Evolutionary conservation across 129 eudicot genomes (phyloP).

Genomic region (Tanacetum coccineum): DNA sequence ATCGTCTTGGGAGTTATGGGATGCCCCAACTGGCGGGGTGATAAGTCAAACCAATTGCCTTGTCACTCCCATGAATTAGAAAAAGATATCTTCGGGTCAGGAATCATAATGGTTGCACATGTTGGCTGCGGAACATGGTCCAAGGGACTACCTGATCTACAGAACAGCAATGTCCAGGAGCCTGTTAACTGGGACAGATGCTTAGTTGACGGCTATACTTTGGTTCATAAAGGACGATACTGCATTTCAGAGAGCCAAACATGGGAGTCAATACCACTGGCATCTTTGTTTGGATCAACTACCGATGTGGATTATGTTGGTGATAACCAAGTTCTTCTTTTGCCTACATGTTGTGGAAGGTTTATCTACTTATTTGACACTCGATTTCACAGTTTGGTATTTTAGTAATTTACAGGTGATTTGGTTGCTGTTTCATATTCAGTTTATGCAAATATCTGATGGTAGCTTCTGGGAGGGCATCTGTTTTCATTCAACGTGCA

Average conservation of each 20-base stretch:
- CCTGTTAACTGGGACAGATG: slow-evolving; percentile 54
- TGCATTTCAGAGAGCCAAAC: slow-evolving; percentile 86
- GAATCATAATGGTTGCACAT: slow-evolving; percentile 80
- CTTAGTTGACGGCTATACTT: slow-evolving; percentile 49
- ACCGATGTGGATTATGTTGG: slow-evolving; percentile 35
- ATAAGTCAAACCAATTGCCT: slow-evolving; percentile 20
- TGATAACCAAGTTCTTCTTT: slow-evolving; percentile 56
- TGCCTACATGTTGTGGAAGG: slow-evolving; percentile 96
- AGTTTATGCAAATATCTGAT: slow-evolving; percentile 88
- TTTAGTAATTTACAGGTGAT: background rate
- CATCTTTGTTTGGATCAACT: slow-evolving; percentile 50
- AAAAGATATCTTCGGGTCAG: slow-evolving; percentile 31
- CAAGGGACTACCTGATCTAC: slow-evolving; percentile 34
- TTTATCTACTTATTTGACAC: slow-evolving; percentile 22
- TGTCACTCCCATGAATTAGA: slow-evolving; percentile 24
- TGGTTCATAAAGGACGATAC: slow-evolving; percentile 60
- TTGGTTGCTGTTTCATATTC: slow-evolving; percentile 12
- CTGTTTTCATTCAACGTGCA: slow-evolving; percentile 66
- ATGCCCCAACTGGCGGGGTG: slow-evolving; percentile 87
- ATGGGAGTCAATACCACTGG: slow-evolving; percentile 89
- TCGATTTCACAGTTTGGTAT: background rate
- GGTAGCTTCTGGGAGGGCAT: slow-evolving; percentile 94
- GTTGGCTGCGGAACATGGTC: slow-evolving; percentile 96
- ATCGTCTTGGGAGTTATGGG: slow-evolving; percentile 96
- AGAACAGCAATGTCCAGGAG: background rate